Base-by-base conservation (phyloP, 768 basidiomycete species). In the Termitomyces sp. region DNA sequence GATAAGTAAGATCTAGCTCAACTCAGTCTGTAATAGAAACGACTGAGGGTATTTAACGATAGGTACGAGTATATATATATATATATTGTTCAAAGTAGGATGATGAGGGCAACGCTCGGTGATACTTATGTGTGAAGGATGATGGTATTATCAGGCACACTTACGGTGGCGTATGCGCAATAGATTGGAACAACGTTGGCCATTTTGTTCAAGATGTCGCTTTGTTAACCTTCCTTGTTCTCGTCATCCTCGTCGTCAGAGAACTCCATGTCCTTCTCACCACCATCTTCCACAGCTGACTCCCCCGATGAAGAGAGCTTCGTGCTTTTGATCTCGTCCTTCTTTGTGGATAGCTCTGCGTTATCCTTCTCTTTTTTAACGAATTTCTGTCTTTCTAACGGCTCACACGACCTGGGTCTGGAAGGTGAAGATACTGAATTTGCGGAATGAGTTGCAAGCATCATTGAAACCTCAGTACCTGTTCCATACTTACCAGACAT, bases 251-350 rank as follows among this genome's bases (percentile, higher is more conserved):
- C 26, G 26, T 26, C 26, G 26, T 53, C 45, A 11, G 45, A 57
- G 35, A 58, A 53, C 30, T 41, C 46, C 57, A 58, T 58, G 24
- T 54, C 57, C n/a, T 44, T 47, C 28, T 46, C 46, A 20, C 22
- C 46, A 36, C 14, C 36, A n/a, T 54, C 57, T 3, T 40, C 48
- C 14, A 10, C 14, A 28, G 16, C 22, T 9, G 36, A 41, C 14
- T 46, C 50, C 16, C 24, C 33, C 2, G 51, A 44, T 14, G 51
- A 52, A 14, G 56, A 57, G 38, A 49, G 40, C 55, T 55, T 36
- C 47, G 32, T 55, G 22, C 41, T 22, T 3, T 35, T 13, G 2
- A 24, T 14, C 16, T 8, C 35, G 18, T 35, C 50, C 35, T 20
- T 33, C 18, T 14, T 30, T 1, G 18, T 5, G n/a, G 16, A 18